phyloP scores from a whole-genome alignment of 2,329 filamentous ascomycete genomes.

The Colletotrichum sp. region DNA sequence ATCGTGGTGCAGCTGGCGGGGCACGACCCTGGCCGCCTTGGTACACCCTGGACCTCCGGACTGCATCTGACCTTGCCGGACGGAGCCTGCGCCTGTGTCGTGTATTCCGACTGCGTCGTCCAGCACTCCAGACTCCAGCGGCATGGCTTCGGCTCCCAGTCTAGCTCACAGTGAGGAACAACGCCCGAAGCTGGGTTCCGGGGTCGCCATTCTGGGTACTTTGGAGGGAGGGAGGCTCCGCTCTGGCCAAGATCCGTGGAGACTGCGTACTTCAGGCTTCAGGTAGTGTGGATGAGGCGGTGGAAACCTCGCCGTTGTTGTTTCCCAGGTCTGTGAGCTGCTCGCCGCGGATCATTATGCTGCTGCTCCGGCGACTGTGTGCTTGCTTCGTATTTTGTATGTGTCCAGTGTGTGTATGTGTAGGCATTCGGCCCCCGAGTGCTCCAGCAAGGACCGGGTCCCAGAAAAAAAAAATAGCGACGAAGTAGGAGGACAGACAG shows the following conservation, averaged over 20 bases:
- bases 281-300: background rate
- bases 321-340: background rate
- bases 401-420: background rate
- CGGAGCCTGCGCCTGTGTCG: background rate
- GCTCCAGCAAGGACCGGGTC: background rate
- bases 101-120: background rate
- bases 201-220: background rate
- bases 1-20: background rate
- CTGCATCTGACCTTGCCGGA: conserved; percentile 1
- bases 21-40: background rate
- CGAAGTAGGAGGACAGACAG: background rate
- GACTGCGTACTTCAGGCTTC: background rate
- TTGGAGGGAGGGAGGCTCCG: background rate
- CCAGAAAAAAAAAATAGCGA: background rate
- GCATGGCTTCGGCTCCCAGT: background rate
- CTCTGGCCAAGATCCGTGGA: background rate
- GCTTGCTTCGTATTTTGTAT: background rate
- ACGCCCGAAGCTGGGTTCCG: background rate
- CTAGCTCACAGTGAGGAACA: background rate
- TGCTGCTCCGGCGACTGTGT: background rate
- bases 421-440: background rate
- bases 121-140: background rate
- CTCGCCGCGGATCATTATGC: background rate
- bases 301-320: background rate
- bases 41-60: background rate